These are phyloP conservation scores for Colletotrichum chrysophilum DNA, from an alignment of 2,329 filamentous ascomycete genomes.

Conservation along the genomic window DNA sequence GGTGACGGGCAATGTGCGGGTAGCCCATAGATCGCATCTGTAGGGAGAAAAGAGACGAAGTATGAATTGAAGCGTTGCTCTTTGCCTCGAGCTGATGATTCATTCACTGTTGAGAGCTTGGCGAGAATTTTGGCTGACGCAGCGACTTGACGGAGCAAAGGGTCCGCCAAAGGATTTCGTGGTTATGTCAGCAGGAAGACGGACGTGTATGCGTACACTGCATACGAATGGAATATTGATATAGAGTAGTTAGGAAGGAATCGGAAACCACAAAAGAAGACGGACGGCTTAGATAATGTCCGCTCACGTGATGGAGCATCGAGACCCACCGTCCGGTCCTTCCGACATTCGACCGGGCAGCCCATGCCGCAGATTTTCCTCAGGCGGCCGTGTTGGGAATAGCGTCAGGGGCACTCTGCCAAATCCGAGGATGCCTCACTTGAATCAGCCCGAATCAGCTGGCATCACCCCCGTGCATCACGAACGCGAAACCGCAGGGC, in stretches of 20 bases:
- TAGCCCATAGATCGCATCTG: neutral
- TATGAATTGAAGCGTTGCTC: neutral
- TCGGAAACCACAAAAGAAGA: neutral
- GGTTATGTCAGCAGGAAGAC: neutral
- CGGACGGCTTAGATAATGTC: neutral
- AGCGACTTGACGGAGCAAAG: neutral
- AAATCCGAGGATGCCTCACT: neutral
- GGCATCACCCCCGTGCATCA: neutral
- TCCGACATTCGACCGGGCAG: neutral
- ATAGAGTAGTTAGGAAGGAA: too few species aligned
- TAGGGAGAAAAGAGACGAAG: neutral
- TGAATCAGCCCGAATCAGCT: neutral
- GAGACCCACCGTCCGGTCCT: neutral
- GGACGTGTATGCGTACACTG: neutral
- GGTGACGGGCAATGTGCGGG: neutral
- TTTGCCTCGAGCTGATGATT: neutral
- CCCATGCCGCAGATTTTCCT: neutral
- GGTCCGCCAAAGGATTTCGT: neutral
- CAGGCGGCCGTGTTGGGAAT: neutral
- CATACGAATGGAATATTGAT: too few species aligned
- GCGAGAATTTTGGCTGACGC: neutral
- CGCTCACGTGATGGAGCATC: neutral
- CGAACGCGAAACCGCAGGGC: neutral
- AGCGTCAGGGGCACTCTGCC: neutral
- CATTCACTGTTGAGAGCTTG: neutral